Percentiles rank a stretch among this genome's conserved stretches.
phyloP scores from a whole-genome alignment of 176 grass and related monocot species.

The Cymbopogon citratus region DNA sequence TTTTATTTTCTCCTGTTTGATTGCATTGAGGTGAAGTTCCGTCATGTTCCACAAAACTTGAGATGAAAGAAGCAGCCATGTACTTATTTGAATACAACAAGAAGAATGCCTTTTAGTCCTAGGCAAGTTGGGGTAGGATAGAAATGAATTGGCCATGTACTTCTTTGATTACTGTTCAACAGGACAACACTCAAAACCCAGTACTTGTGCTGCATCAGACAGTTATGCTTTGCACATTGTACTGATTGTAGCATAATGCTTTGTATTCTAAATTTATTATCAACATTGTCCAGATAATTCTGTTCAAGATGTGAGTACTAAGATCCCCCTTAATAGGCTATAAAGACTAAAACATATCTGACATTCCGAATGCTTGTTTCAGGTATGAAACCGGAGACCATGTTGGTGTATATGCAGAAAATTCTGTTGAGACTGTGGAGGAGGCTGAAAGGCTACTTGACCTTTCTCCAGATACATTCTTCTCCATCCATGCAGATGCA shows the following conservation, averaged over 20 bases:
- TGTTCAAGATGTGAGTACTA: neutral
- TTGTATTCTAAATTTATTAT: neutral
- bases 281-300: neutral
- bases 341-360: neutral
- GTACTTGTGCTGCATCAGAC: neutral
- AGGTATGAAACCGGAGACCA: conserved; percentile 97
- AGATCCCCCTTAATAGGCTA: neutral
- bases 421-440: conserved; percentile 63
- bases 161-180: neutral
- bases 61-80: neutral
- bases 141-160: neutral
- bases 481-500: conserved; percentile 73
- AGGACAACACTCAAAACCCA: neutral
- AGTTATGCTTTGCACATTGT: neutral
- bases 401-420: conserved; percentile 77
- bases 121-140: neutral
- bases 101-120: neutral
- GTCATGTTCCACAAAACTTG: neutral
- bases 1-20: neutral
- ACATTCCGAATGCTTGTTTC: conserved; percentile 18
- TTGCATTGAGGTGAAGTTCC: neutral
- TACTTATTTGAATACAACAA: neutral
- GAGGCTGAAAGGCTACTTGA: conserved; percentile 57
- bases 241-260: neutral
- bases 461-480: conserved; percentile 59